Conservation (phyloP, 768 basidiomycete genomes). For the Pholiota microspora region DNA sequence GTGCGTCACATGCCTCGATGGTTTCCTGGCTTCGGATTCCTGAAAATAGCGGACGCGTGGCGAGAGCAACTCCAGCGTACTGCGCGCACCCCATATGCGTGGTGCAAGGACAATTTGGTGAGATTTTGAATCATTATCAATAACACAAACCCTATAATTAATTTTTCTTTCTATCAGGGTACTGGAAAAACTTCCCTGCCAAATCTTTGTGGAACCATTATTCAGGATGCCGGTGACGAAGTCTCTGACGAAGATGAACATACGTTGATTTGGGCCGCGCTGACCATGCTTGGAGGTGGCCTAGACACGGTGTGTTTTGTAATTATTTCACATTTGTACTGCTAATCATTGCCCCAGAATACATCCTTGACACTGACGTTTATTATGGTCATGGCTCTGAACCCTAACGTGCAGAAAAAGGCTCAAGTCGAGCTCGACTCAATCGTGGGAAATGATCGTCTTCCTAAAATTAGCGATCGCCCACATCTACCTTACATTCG, state of each 20-base stretch:
- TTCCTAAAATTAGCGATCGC: conserved; percentile 39
- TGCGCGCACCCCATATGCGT: conserved; percentile 33
- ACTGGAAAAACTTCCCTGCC: conserved; percentile 40
- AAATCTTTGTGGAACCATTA: conserved; percentile 30
- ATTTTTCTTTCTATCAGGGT: conserved; percentile 24
- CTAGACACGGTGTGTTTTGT: conserved; percentile 17
- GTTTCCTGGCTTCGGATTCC: conserved; percentile 58
- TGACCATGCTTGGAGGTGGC: conserved; percentile 18
- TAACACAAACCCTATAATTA: not conserved
- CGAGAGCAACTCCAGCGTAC: conserved; percentile 31
- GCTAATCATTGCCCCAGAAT: conserved; percentile 34
- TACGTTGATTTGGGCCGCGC: conserved; percentile 36
- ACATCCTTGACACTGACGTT: conserved; percentile 42
- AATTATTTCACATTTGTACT: not conserved
- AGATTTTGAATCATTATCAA: conserved; percentile 3
- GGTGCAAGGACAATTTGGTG: conserved; percentile 45
- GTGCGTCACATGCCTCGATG: conserved; percentile 50
- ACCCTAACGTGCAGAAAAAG: conserved; percentile 41
- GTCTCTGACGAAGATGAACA: conserved; percentile 34
- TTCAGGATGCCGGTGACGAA: conserved; percentile 23
- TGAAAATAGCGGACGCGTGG: conserved; percentile 39
- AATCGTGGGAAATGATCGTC: conserved; percentile 34
- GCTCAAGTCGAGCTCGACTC: conserved; percentile 52
- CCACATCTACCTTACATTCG: conserved; percentile 46
- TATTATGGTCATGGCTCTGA: conserved; percentile 45